Evolutionary conservation across 2,329 filamentous ascomycete genomes (phyloP).

Genomic region (Cyphellophora europaea): DNA sequence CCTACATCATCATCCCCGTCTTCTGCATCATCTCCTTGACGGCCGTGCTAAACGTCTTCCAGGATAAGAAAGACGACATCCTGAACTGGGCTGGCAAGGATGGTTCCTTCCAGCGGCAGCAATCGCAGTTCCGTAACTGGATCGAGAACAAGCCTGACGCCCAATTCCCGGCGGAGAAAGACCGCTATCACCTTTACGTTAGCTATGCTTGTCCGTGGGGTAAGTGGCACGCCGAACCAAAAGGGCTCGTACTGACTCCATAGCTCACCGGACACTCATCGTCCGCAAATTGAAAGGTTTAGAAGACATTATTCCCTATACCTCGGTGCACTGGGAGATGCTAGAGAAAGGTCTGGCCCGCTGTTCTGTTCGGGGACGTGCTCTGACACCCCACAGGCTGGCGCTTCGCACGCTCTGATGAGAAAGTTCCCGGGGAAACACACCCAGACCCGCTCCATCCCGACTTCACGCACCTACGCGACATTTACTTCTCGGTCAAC

Average conservation of each 20-base stretch:
- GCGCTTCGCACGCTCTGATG: constrained; percentile 66
- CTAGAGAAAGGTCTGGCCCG: constrained; percentile 46
- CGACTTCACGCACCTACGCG: constrained; percentile 61
- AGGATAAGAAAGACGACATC: not conserved
- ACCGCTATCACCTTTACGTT: constrained; percentile 87
- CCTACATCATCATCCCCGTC: no score
- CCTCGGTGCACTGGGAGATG: constrained; percentile 90
- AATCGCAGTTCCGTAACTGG: constrained; percentile 70
- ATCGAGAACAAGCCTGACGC: constrained; percentile 65
- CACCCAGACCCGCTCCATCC: constrained; percentile 49
- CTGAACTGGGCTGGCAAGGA: constrained; percentile 58
- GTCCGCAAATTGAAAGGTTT: constrained; percentile 84
- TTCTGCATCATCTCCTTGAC: no score
- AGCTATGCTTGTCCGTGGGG: constrained; percentile 91
- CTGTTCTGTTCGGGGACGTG: not conserved
- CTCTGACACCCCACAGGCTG: constrained; percentile 47
- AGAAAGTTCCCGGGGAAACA: constrained; percentile 46
- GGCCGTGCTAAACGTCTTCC: not conserved
- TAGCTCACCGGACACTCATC: constrained; percentile 78
- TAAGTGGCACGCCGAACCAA: constrained; percentile 23
- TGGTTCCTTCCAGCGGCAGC: constrained; percentile 88
- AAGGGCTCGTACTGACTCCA: constrained; percentile 3
- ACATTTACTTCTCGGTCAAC: constrained; percentile 72
- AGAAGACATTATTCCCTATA: constrained; percentile 69
- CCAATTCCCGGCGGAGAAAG: constrained; percentile 75